A percentile compares a stretch with the other conserved stretches of the same genome.
phyloP scores from a whole-genome alignment of 2,329 filamentous ascomycete species.

The Aureobasidium sp. region DNA sequence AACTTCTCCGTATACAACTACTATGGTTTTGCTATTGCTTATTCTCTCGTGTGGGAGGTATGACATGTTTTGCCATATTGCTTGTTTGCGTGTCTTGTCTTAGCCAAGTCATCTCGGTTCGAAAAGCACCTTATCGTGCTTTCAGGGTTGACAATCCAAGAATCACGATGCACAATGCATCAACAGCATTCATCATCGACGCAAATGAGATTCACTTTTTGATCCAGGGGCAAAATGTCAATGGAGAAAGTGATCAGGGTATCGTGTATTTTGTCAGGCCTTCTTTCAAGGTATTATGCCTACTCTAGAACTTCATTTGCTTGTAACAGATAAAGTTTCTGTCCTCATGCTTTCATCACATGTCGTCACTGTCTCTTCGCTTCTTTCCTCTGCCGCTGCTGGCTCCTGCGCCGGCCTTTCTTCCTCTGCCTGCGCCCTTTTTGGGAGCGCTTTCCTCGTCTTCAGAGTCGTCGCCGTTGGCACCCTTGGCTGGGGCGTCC shows the following conservation, averaged over 20 bases:
- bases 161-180: background rate
- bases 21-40: background rate
- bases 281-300: background rate
- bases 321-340: background rate
- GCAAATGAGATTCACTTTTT: background rate
- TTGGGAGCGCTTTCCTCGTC: slow-evolving; percentile 14
- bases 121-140: background rate
- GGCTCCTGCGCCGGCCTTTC: slow-evolving; percentile 11
- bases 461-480: slow-evolving; percentile 12
- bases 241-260: background rate
- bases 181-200: background rate
- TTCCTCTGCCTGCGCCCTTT: slow-evolving; percentile 11
- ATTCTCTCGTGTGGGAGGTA: background rate
- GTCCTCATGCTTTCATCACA: background rate
- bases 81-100: background rate
- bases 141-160: background rate
- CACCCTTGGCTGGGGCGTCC: slow-evolving; percentile 45
- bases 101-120: background rate
- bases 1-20: no score
- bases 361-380: slow-evolving; percentile 16
- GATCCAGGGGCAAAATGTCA: background rate
- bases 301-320: background rate
- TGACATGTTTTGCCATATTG: background rate
- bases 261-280: background rate
- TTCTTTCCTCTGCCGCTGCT: slow-evolving; percentile 15